Percentiles rank a stretch among this genome's conserved stretches.
Evolutionary conservation across 2,329 filamentous ascomycete species (phyloP).

Genomic region (Curvularia lunata): DNA sequence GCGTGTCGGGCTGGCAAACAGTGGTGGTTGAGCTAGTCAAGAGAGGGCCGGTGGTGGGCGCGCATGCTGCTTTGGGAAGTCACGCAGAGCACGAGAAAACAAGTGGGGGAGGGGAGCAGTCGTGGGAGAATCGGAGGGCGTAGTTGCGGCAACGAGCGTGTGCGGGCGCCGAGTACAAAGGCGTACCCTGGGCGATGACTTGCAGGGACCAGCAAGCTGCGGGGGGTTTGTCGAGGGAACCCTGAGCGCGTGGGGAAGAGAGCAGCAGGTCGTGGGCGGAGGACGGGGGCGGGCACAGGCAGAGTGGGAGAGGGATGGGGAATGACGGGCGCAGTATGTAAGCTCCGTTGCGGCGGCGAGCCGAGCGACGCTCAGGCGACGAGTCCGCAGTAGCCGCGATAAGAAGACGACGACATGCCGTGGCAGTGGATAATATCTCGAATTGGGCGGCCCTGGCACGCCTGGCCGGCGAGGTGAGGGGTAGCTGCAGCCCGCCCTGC

Average conservation of each 20-base stretch:
- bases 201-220: constrained; percentile 17
- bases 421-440: constrained; percentile 23
- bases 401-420: constrained; percentile 20
- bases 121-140: background rate
- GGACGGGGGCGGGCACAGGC: background rate
- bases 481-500: constrained; percentile 9
- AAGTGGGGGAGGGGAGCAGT: background rate
- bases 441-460: background rate
- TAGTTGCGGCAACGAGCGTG: background rate
- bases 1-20: constrained; percentile 23
- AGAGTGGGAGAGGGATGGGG: constrained; percentile 14
- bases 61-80: constrained; percentile 29
- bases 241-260: constrained; percentile 30
- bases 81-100: constrained; percentile 7
- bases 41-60: constrained; percentile 25
- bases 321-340: constrained; percentile 14
- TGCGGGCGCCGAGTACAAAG: background rate
- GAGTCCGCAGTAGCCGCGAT: constrained; percentile 45
- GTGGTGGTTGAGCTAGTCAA: constrained; percentile 23
- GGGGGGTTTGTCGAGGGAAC: constrained; percentile 14
- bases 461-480: constrained; percentile 20
- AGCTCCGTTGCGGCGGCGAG: constrained; percentile 11
- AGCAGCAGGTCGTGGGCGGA: constrained; percentile 14
- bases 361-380: constrained; percentile 12
- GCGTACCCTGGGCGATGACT: constrained; percentile 23